Conservation (phyloP, 352 stramenopile genomes). For the Phytopythium kandeliae region DNA sequence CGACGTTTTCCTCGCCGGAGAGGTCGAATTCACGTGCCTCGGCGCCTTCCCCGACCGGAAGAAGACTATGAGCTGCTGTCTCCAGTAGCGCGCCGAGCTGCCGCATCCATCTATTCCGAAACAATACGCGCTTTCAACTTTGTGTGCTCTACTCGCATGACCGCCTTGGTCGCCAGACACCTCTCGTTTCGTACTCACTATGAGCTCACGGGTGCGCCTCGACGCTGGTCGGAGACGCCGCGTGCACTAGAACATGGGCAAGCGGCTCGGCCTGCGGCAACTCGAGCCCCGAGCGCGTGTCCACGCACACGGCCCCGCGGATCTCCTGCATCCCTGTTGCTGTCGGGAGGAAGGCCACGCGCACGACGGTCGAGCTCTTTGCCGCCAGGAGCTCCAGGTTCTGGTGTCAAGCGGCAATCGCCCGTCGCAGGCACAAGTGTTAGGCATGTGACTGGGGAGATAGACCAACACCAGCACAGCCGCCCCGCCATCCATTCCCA, state of each 20-base stretch:
- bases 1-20: slow-evolving; percentile 63
- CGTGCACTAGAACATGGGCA: slow-evolving; percentile 47
- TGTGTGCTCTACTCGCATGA: neutral
- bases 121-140: slow-evolving; percentile 8
- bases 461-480: too few relatives aligned
- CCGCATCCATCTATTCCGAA: slow-evolving; percentile 4
- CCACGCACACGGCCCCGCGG: slow-evolving; percentile 56
- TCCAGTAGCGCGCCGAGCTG: slow-evolving; percentile 10
- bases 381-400: slow-evolving; percentile 57
- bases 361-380: slow-evolving; percentile 32
- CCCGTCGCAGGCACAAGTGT: too few relatives aligned
- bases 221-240: slow-evolving; percentile 6
- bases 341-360: slow-evolving; percentile 61
- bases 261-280: slow-evolving; percentile 41
- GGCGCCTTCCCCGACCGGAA: slow-evolving; percentile 52
- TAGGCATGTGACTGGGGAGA: too few relatives aligned
- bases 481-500: slow-evolving; percentile 10
- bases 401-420: slow-evolving; percentile 29
- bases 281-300: slow-evolving; percentile 53
- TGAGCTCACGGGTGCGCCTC: neutral
- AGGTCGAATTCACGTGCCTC: slow-evolving; percentile 77
- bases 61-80: slow-evolving; percentile 46
- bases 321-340: slow-evolving; percentile 66
- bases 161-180: too few relatives aligned
- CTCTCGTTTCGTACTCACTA: too few relatives aligned